These are phyloP conservation scores for Lachancea lanzarotensis DNA, from an alignment of 805 yeast species.

Conservation along the genomic window DNA sequence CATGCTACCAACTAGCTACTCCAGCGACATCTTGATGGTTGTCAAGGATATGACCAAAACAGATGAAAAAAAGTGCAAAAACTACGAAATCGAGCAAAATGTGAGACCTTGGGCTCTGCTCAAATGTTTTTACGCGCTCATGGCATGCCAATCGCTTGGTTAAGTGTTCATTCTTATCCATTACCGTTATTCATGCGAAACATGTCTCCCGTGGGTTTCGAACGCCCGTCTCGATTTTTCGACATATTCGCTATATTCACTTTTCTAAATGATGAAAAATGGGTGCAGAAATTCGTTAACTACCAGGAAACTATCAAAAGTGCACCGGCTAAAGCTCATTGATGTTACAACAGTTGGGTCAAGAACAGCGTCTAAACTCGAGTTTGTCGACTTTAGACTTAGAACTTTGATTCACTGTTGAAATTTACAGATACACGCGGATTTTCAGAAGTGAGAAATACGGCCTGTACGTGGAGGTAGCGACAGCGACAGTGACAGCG, in stretches of 20 bases:
- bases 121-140: too few species aligned
- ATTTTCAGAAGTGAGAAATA: not conserved
- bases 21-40: too few species aligned
- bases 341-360: not conserved
- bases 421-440: not conserved
- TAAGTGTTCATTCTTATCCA: too few species aligned
- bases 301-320: not conserved
- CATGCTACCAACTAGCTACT: not conserved
- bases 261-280: slow-evolving; percentile 2
- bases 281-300: slow-evolving; percentile 7
- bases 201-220: not conserved
- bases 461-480: not conserved
- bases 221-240: not conserved
- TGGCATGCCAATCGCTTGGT: too few species aligned
- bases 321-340: not conserved
- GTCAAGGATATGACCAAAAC: too few species aligned
- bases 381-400: not conserved
- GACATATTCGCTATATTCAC: not conserved
- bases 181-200: too few species aligned
- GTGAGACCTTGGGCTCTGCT: too few species aligned
- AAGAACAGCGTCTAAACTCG: not conserved
- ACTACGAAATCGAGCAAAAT: too few species aligned
- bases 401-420: not conserved
- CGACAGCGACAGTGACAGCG: not conserved
- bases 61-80: too few species aligned